Percentiles rank a stretch among this genome's conserved stretches.
phyloP scores from a whole-genome alignment of 495 filamentous ascomycete species.

The Neurospora tetraspora region DNA sequence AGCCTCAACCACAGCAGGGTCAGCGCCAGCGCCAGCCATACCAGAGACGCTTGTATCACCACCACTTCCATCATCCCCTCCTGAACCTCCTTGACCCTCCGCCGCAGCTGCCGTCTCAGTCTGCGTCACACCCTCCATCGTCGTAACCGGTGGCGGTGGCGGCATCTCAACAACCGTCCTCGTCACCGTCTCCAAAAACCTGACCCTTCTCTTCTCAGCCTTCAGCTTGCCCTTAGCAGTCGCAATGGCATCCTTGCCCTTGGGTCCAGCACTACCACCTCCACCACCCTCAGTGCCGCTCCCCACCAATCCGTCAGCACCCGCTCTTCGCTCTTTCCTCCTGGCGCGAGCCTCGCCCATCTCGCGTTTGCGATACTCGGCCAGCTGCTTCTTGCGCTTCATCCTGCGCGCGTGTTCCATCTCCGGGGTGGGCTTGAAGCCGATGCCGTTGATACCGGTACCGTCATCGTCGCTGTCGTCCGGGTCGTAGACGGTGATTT shows the following conservation, averaged over 20 bases:
- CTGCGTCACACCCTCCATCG: neutral
- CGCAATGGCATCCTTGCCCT: neutral
- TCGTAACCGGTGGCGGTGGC: neutral
- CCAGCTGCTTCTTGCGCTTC: conserved; percentile 69
- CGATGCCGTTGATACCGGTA: conserved; percentile 80
- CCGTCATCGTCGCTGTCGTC: conserved; percentile 67
- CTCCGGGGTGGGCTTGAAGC: conserved; percentile 79
- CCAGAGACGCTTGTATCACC: neutral
- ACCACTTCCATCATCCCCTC: neutral
- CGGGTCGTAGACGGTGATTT: conserved; percentile 75
- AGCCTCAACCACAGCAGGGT: neutral
- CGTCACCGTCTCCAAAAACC: conserved; percentile 23
- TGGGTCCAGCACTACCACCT: neutral
- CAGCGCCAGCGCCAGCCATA: neutral
- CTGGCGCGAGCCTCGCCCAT: conserved; percentile 71
- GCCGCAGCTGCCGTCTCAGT: neutral
- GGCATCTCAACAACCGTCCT: conserved; percentile 4
- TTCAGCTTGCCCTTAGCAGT: conserved; percentile 8
- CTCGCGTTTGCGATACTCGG: conserved; percentile 74
- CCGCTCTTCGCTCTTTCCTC: conserved; percentile 55
- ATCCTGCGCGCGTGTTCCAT: conserved; percentile 67
- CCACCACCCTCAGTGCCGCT: neutral
- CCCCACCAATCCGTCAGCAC: neutral
- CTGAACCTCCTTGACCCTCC: neutral
- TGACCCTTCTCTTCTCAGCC: conserved; percentile 18